Evolutionary conservation across 2,329 filamentous ascomycete genomes (phyloP).

Genomic region (Cytospora mali): DNA sequence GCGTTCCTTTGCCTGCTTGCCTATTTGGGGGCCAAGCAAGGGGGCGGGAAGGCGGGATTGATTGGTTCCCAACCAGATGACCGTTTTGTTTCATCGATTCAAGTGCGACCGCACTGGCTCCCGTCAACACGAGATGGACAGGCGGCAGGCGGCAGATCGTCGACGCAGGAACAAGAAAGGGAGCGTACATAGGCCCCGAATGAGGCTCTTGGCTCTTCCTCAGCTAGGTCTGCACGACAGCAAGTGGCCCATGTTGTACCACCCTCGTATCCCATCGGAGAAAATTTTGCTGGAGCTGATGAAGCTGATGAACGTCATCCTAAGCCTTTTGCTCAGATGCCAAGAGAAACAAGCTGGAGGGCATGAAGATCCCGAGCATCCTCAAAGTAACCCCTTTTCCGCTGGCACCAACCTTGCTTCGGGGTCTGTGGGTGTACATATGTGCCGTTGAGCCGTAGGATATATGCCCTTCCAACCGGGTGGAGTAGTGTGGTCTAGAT

Average conservation of each 20-base stretch:
- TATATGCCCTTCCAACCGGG: not conserved
- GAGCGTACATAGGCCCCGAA: not conserved
- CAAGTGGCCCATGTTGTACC: conserved; percentile 7
- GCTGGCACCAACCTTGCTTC: not conserved
- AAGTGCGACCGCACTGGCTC: conserved; percentile 10
- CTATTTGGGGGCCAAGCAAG: not conserved
- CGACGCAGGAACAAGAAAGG: not conserved
- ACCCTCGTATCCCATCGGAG: conserved; percentile 11
- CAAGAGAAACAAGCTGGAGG: not conserved
- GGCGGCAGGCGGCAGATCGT: not conserved
- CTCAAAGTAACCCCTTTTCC: not conserved
- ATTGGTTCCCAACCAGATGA: conserved; percentile 11
- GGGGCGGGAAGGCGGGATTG: not conserved
- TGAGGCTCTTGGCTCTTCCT: not conserved
- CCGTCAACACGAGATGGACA: conserved; percentile 22
- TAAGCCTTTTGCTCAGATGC: not conserved
- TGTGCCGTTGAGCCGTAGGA: too few species aligned
- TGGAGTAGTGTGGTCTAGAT: not conserved
- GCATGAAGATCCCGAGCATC: not conserved
- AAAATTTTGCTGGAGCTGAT: not conserved
- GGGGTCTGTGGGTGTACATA: not conserved
- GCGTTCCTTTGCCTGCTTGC: not conserved
- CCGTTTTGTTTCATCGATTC: conserved; percentile 21
- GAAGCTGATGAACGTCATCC: not conserved
- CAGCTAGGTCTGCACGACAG: not conserved